A percentile compares a stretch with the other conserved stretches of the same genome.
Evolutionary conservation across 148 eudicot genomes (phyloP).

Genomic region (Rhododendron griersonianum): DNA sequence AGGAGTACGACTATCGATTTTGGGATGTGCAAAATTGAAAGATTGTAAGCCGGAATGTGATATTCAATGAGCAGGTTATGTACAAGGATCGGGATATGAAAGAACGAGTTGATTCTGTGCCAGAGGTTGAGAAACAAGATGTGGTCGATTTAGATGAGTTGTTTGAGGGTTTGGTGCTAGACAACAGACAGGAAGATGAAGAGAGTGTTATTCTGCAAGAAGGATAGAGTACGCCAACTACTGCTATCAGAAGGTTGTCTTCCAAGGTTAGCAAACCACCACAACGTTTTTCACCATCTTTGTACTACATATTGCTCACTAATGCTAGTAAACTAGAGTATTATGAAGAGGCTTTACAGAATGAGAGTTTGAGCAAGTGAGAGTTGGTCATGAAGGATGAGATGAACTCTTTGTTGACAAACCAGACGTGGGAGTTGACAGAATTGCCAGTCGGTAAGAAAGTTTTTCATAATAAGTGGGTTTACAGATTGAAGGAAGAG

Average conservation of each 20-base stretch:
- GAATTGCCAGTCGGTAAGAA: not conserved
- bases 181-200: not conserved
- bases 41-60: too few species aligned
- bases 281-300: not conserved
- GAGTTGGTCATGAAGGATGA: not conserved
- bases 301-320: not conserved
- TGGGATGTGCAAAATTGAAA: too few species aligned
- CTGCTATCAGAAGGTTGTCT: not conserved
- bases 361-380: not conserved
- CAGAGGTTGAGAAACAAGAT: not conserved
- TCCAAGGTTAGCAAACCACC: not conserved
- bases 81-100: not conserved
- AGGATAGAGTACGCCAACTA: not conserved
- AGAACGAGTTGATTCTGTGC: not conserved
- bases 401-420: not conserved
- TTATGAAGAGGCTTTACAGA: not conserved
- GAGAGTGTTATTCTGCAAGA: not conserved
- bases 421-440: not conserved
- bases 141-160: not conserved
- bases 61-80: too few species aligned
- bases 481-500: not conserved
- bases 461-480: not conserved
- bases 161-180: not conserved
- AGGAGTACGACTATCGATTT: too few species aligned
- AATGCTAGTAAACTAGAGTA: not conserved